A percentile compares a stretch with the other conserved stretches of the same genome.
Conservation (phyloP, 495 filamentous ascomycete species). For the Chaetomidium leptoderma region DNA sequence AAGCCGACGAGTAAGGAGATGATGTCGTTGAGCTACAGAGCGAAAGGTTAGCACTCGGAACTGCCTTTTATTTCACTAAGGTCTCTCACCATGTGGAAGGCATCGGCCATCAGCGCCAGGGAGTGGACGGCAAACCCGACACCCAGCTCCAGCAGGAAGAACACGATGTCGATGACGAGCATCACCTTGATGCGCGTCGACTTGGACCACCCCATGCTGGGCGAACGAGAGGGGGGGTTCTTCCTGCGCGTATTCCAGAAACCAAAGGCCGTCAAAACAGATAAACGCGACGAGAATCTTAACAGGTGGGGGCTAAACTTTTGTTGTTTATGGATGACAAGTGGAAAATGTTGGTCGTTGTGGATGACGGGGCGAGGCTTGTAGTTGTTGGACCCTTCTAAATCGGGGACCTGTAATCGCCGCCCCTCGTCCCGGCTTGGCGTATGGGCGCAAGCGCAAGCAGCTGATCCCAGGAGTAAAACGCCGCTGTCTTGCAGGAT, state of each 20-base stretch:
- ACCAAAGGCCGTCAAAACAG: background rate
- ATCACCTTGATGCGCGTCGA: conserved; percentile 87
- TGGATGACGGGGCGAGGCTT: conserved; percentile 3
- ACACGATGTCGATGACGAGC: conserved; percentile 80
- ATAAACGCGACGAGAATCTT: background rate
- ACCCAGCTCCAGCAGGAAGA: conserved; percentile 85
- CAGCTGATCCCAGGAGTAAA: background rate
- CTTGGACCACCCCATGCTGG: conserved; percentile 82
- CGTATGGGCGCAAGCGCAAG: conserved; percentile 1
- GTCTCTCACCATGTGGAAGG: conserved; percentile 85
- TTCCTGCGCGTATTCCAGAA: background rate
- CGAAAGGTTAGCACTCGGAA: background rate
- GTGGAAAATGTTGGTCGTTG: background rate
- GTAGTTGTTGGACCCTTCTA: background rate
- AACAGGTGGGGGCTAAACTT: background rate
- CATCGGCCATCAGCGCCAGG: conserved; percentile 89
- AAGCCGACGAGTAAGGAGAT: conserved; percentile 86
- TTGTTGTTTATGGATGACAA: background rate
- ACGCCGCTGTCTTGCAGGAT: background rate
- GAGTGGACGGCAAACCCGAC: conserved; percentile 83
- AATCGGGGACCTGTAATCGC: background rate
- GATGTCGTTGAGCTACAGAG: conserved; percentile 80
- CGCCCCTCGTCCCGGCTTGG: conserved; percentile 5
- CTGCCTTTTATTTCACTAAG: background rate
- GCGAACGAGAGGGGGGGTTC: background rate